Percentiles rank a stretch among this genome's conserved stretches.
Conservation (phyloP, 192 early-diverging fungal species). For the Coemansia sp. region DNA sequence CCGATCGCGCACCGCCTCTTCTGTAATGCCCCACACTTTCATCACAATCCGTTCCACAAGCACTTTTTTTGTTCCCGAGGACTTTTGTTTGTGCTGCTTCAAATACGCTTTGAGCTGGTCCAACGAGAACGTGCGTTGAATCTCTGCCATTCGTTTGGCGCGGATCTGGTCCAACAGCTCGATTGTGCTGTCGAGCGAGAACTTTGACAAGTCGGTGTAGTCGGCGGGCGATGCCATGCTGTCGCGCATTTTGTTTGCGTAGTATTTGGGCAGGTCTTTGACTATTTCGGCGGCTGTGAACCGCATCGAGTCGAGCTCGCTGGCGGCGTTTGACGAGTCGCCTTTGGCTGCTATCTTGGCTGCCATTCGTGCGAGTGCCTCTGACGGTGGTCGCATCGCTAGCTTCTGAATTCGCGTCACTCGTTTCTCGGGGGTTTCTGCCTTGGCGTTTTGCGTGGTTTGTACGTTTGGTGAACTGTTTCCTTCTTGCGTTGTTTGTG, state of each 20-base stretch:
- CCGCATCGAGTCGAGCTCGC: constrained; percentile 29
- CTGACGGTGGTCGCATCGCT: constrained; percentile 13
- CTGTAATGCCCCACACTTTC: constrained; percentile 38
- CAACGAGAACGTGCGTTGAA: constrained; percentile 16
- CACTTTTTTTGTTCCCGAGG: constrained; percentile 20
- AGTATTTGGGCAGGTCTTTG: constrained; percentile 19
- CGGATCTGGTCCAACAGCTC: constrained; percentile 14
- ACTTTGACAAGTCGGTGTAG: constrained; percentile 1
- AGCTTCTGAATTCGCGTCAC: neutral
- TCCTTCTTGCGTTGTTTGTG: too few relatives aligned
- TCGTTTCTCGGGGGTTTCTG: neutral
- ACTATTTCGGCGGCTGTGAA: constrained; percentile 35
- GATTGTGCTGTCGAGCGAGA: constrained; percentile 8
- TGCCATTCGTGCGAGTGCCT: constrained; percentile 23
- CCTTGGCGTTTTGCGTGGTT: too few relatives aligned
- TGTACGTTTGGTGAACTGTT: too few relatives aligned
- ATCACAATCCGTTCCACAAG: constrained; percentile 34
- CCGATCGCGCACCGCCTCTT: constrained; percentile 11
- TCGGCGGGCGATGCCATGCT: neutral
- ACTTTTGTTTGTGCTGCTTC: constrained; percentile 6
- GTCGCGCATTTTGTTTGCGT: constrained; percentile 6
- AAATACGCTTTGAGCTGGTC: constrained; percentile 37
- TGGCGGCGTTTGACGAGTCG: constrained; percentile 1
- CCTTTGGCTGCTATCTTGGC: constrained; percentile 11
- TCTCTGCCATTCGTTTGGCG: constrained; percentile 5